These are phyloP conservation scores for Epithemia pelagica DNA, from an alignment of 108 stramenopile species.

Conservation along the genomic window DNA sequence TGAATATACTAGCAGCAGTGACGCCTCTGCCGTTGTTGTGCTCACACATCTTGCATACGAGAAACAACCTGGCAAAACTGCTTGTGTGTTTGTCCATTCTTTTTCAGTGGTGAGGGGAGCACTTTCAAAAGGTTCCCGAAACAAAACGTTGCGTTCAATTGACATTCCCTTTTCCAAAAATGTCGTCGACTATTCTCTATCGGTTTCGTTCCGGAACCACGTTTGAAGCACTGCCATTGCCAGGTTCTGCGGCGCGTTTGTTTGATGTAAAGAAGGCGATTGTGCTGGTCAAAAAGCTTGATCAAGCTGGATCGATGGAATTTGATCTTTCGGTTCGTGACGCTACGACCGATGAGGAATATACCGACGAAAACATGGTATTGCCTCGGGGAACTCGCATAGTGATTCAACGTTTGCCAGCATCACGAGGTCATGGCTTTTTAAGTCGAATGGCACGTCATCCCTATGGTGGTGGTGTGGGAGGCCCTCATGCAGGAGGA, in stretches of 20 bases:
- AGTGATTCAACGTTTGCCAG: conserved; percentile 68
- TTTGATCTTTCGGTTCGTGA: conserved; percentile 73
- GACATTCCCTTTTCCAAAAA: conserved; percentile 9
- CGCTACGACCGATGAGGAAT: conserved; percentile 72
- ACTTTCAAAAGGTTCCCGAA: too few relatives aligned
- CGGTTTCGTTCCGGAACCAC: conserved; percentile 75
- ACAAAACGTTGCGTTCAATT: too few relatives aligned
- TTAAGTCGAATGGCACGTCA: conserved; percentile 57
- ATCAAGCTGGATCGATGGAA: conserved; percentile 49
- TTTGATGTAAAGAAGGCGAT: conserved; percentile 86
- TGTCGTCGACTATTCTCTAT: conserved; percentile 80
- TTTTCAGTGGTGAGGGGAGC: neutral
- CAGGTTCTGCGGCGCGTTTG: conserved; percentile 73
- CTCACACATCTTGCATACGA: neutral
- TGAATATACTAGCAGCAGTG: neutral
- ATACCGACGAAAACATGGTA: conserved; percentile 64
- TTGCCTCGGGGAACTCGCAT: conserved; percentile 69
- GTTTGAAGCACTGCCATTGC: conserved; percentile 70
- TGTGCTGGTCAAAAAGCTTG: conserved; percentile 65
- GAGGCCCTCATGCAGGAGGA: conserved; percentile 1
- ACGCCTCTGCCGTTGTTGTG: neutral
- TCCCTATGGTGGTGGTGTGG: conserved; percentile 16
- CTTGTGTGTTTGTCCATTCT: neutral
- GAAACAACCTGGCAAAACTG: neutral
- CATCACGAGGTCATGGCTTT: conserved; percentile 62